Base-by-base conservation (phyloP, 2,329 filamentous ascomycete species). In the Paramyrothecium roridum region DNA sequence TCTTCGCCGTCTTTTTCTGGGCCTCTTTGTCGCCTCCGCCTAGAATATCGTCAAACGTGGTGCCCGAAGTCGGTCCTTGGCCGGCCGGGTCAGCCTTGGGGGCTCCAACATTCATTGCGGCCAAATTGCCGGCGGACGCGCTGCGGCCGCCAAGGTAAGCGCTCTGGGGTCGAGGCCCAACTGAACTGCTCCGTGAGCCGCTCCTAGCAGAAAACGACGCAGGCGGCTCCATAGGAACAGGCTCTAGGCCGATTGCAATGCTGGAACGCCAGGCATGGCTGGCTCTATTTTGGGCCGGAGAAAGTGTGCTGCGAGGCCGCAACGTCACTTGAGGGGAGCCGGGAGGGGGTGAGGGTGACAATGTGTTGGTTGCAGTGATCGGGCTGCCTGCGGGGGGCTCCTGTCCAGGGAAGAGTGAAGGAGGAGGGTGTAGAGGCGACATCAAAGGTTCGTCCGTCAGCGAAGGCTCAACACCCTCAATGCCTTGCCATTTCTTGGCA, bases 41-140 rank as follows among this genome's bases (percentile, higher is more conserved):
- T 22, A 80, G 65, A 37, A 80, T 80, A 50, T 80, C 78, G 58
- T 80, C 78, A 63, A 80, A 80, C 0, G 78, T 80, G 26, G 72
- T 69, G 3, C 74, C 70, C 12, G 70, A 63, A 21, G 60, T 66
- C 10, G 65, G 58, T 6, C 62, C 58, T 21, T 61, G 60, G 2
- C 63, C 54, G 10, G 61, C 57, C 26, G 56, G 46, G 52, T 59
- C 13, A 57, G 59, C 54, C 59, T 63, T 11, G 55, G 52, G 45
- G 40, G 54, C 47, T 8, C 30, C 30, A 19, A 33, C n/a, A 48
- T 61, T 56, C 59, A 71, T 59, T 17, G 63, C 64, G 1, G 63
- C 63, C 23, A 76, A 64, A 55, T 76, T 74, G 8, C 70, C 70
- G 13, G 65, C 61, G 6, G 74, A 77, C 6, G 64, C 60, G 52